These are phyloP conservation scores for Elsinoe batatas DNA, from an alignment of 2,329 filamentous ascomycete genomes.

Conservation along the genomic window DNA sequence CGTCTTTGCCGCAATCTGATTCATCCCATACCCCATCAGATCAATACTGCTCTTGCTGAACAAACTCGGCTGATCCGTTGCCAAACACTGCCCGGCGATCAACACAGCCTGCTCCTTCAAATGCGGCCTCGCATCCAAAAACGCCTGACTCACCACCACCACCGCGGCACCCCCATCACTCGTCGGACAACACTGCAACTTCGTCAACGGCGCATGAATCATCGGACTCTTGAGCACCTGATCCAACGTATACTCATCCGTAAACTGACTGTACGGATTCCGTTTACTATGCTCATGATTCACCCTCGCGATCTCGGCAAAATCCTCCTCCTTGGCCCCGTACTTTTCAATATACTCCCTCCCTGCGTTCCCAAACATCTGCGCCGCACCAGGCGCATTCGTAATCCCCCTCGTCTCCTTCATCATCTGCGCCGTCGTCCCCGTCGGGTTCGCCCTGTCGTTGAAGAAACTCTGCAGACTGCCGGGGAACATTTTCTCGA, in stretches of 20 bases:
- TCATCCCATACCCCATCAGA: conserved; percentile 83
- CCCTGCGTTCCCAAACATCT: conserved; percentile 93
- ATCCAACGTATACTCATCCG: conserved; percentile 78
- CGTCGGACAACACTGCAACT: conserved; percentile 97
- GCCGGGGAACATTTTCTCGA: conserved; percentile 98
- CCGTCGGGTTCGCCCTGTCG: conserved; percentile 71
- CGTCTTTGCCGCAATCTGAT: conserved; percentile 53
- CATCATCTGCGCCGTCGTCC: conserved; percentile 69
- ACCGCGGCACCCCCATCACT: conserved; percentile 86
- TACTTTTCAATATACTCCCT: conserved; percentile 93
- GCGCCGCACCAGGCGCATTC: conserved; percentile 75
- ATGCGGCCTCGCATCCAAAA: conserved; percentile 76
- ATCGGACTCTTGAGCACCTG: conserved; percentile 66
- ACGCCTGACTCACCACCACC: conserved; percentile 77
- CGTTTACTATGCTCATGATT: conserved; percentile 86
- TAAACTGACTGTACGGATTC: conserved; percentile 98
- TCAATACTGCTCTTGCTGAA: conserved; percentile 78
- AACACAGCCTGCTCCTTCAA: conserved; percentile 73
- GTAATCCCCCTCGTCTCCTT: conserved; percentile 67
- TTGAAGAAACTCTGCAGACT: conserved; percentile 74
- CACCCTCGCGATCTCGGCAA: conserved; percentile 85
- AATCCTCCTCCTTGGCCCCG: conserved; percentile 74
- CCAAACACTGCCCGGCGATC: conserved; percentile 77
- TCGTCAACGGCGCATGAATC: conserved; percentile 82
- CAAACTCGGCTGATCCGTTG: conserved; percentile 71